Conservation (phyloP, 257 asterid species). For the Przewalskia tangutica region DNA sequence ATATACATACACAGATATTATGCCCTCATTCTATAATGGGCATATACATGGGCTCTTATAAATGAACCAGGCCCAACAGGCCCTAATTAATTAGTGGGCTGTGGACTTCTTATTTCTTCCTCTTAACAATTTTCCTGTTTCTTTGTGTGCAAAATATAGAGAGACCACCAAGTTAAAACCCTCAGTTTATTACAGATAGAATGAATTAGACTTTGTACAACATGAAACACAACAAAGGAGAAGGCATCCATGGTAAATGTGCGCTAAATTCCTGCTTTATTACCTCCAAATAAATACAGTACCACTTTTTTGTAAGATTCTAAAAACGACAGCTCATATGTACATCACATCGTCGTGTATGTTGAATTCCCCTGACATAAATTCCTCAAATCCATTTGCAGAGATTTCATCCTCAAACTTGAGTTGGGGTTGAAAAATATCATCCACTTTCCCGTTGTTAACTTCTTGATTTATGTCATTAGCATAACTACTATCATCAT, state of each 20-base stretch:
- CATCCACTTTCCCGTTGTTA: constrained; percentile 15
- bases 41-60: too few relatives aligned
- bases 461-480: constrained; percentile 14
- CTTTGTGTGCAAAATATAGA: neutral
- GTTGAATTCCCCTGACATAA: constrained; percentile 35
- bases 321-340: constrained; percentile 11
- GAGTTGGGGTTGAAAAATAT: constrained; percentile 27
- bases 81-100: too few relatives aligned
- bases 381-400: constrained; percentile 25
- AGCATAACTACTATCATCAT: constrained; percentile 19
- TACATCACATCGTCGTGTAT: constrained; percentile 23
- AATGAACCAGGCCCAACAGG: too few relatives aligned
- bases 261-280: constrained; percentile 1
- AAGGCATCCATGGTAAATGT: constrained; percentile 11
- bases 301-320: neutral
- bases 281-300: neutral
- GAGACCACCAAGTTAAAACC: neutral
- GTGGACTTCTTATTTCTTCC: too few relatives aligned
- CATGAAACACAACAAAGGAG: neutral
- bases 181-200: neutral
- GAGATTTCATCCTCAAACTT: constrained; percentile 37
- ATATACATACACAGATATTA: too few relatives aligned
- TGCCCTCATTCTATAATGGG: too few relatives aligned
- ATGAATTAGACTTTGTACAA: constrained; percentile 3
- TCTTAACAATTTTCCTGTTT: too few relatives aligned